Evolutionary conservation across 2,329 filamentous ascomycete species (phyloP).

Genomic region (Colletotrichum acutatum): DNA sequence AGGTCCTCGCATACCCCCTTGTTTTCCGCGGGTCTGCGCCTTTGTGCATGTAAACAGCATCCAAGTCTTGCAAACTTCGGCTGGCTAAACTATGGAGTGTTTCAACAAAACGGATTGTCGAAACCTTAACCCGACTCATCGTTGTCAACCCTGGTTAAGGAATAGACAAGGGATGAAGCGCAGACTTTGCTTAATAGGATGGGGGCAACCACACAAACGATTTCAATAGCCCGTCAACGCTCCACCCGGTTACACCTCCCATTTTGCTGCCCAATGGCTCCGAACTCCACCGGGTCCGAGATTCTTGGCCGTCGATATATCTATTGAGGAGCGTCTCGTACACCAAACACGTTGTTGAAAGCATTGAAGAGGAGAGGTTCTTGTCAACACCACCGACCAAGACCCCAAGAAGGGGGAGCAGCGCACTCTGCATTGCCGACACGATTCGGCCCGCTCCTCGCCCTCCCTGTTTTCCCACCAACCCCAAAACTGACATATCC

Average conservation of each 20-base stretch:
- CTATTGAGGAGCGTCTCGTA: not conserved
- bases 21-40: not conserved
- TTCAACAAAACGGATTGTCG: not conserved
- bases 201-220: not conserved
- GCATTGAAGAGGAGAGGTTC: not conserved
- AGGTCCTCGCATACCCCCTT: not conserved
- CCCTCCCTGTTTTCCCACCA: not conserved
- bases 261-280: not conserved
- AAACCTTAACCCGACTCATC: not conserved
- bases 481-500: not conserved
- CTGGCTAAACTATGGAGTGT: not conserved
- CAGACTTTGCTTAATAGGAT: constrained; percentile 2
- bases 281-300: not conserved
- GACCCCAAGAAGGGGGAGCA: not conserved
- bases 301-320: constrained; percentile 4
- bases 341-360: not conserved
- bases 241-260: not conserved
- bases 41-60: too few species aligned
- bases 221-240: too few species aligned
- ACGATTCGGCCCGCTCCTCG: not conserved
- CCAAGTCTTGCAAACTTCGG: not conserved
- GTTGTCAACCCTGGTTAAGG: not conserved
- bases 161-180: not conserved
- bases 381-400: not conserved
- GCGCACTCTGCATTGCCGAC: not conserved